Percentiles rank a stretch among this genome's conserved stretches.
Evolutionary conservation across 192 early-diverging fungal genomes (phyloP).

Genomic region (Pecoramyces ruminantium): DNA sequence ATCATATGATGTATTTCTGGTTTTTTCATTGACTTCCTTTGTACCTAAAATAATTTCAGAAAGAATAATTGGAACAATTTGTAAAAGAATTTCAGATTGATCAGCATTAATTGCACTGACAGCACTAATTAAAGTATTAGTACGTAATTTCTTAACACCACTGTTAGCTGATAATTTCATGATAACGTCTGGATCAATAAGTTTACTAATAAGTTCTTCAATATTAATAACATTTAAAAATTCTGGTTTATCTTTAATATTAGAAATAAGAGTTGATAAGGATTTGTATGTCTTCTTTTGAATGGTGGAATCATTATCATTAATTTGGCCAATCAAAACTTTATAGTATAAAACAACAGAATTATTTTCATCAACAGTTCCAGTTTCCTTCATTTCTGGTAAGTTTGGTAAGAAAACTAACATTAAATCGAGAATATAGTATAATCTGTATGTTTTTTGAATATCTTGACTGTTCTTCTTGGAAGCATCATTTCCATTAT

Average conservation of each 20-base stretch:
- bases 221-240: conserved; percentile 17
- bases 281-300: conserved; percentile 96
- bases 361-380: conserved; percentile 1
- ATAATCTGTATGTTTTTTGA: conserved; percentile 8
- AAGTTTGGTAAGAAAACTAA: neutral
- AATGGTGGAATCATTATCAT: conserved; percentile 48
- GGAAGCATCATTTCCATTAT: neutral
- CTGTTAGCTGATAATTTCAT: conserved; percentile 26
- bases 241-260: conserved; percentile 10
- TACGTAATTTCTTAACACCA: conserved; percentile 66
- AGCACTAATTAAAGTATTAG: conserved; percentile 51
- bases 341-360: conserved; percentile 20
- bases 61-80: conserved; percentile 71
- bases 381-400: neutral
- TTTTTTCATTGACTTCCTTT: conserved; percentile 85
- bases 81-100: conserved; percentile 25
- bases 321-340: conserved; percentile 29
- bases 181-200: conserved; percentile 51
- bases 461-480: neutral
- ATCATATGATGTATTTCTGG: conserved; percentile 64
- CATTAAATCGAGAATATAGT: neutral
- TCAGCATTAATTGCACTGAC: conserved; percentile 15
- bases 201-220: conserved; percentile 37
- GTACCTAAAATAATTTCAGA: conserved; percentile 84
- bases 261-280: conserved; percentile 19